These are phyloP conservation scores for Coix lacrymajobi DNA, from an alignment of 176 grass and related monocot genomes.

Conservation along the genomic window DNA sequence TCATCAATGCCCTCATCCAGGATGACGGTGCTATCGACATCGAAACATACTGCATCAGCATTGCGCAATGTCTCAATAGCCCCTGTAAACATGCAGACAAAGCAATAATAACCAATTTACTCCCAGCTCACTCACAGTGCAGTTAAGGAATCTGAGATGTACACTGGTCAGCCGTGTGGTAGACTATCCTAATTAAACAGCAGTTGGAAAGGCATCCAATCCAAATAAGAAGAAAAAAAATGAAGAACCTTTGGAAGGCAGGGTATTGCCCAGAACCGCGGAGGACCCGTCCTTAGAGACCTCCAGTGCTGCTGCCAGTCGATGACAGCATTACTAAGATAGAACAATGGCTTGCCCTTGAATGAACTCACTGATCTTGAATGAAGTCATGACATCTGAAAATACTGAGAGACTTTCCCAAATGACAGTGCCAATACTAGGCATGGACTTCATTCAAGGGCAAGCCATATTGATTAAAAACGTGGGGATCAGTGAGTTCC, in stretches of 20 bases:
- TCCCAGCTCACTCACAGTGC: not conserved
- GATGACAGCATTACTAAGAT: no score
- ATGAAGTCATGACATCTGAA: no score
- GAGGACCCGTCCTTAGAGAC: slow-evolving; percentile 4
- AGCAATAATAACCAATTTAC: not conserved
- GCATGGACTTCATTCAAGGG: no score
- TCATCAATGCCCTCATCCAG: slow-evolving; percentile 90
- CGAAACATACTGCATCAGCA: slow-evolving; percentile 71
- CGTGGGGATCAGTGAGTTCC: no score
- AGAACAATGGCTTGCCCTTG: no score
- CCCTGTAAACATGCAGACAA: slow-evolving; percentile 27
- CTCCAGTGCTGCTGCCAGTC: not conserved
- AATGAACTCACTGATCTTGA: no score
- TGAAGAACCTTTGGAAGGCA: slow-evolving; percentile 36
- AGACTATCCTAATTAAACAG: not conserved
- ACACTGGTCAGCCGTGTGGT: not conserved
- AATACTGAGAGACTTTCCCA: no score
- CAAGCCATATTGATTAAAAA: no score
- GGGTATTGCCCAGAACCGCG: not conserved
- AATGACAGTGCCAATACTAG: no score
- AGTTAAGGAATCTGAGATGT: not conserved
- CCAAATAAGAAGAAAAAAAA: not conserved
- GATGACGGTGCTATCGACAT: slow-evolving; percentile 92
- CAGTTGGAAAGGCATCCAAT: slow-evolving; percentile 2
- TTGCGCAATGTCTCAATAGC: slow-evolving; percentile 42